Percentiles rank a stretch among this genome's conserved stretches.
These are phyloP conservation scores for Colletotrichum sp. DNA, from an alignment of 2,329 filamentous ascomycete genomes.

Conservation along the genomic window DNA sequence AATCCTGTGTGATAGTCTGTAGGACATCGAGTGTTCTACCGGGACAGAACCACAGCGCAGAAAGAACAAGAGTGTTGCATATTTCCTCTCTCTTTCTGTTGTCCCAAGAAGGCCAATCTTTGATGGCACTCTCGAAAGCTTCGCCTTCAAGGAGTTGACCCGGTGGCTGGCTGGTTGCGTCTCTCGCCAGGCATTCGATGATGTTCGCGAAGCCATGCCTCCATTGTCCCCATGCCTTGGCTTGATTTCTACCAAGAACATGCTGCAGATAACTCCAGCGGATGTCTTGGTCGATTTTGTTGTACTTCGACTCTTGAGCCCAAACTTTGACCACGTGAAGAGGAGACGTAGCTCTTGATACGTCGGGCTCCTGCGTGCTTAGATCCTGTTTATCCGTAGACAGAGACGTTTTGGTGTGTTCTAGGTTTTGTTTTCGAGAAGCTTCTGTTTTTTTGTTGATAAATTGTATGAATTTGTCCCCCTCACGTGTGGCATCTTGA, in stretches of 20 bases:
- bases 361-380: background rate
- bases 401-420: background rate
- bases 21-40: conserved; percentile 36
- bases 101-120: conserved; percentile 21
- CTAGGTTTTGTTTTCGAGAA: conserved; percentile 17
- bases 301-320: background rate
- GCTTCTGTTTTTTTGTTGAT: background rate
- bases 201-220: background rate
- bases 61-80: conserved; percentile 40
- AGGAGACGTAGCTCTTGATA: background rate
- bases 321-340: background rate
- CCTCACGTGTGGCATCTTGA: background rate
- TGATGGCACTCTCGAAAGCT: conserved; percentile 26
- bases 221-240: background rate
- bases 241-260: background rate
- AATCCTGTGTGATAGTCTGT: conserved; percentile 41
- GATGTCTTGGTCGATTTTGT: background rate
- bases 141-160: conserved; percentile 30
- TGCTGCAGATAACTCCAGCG: background rate
- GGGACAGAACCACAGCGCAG: conserved; percentile 35
- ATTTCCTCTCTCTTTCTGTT: background rate
- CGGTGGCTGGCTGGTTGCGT: background rate
- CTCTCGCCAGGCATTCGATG: background rate
- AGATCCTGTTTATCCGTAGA: background rate
- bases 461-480: background rate